Evolutionary conservation across 2,329 filamentous ascomycete genomes (phyloP).

Genomic region (Orbilia javanica): DNA sequence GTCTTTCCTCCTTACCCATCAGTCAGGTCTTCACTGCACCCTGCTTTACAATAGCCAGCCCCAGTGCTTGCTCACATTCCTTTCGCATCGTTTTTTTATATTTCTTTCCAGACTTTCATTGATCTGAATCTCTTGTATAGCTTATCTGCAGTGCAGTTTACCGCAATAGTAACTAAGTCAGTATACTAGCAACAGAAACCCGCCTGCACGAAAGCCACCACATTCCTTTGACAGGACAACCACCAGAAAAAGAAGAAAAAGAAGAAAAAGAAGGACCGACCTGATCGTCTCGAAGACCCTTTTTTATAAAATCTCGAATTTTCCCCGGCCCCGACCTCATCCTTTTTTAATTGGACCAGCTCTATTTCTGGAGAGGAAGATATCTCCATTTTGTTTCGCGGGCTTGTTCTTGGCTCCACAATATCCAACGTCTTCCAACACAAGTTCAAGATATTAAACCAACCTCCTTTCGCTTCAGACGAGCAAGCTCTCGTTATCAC

Average conservation of each 20-base stretch:
- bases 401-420: conserved; percentile 19
- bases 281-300: conserved; percentile 11
- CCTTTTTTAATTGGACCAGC: not conserved
- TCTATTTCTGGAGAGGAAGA: conserved; percentile 21
- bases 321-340: conserved; percentile 7
- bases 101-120: conserved; percentile 12
- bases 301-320: not conserved
- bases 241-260: not conserved
- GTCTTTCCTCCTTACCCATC: conserved; percentile 43
- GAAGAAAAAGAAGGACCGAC: not conserved
- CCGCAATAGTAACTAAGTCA: conserved; percentile 8
- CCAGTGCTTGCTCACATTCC: conserved; percentile 50
- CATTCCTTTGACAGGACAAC: conserved; percentile 58
- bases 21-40: conserved; percentile 46
- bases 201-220: conserved; percentile 17
- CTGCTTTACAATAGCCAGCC: conserved; percentile 19
- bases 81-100: conserved; percentile 28
- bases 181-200: conserved; percentile 32
- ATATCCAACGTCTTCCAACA: conserved; percentile 46
- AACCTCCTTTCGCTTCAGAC: conserved; percentile 6
- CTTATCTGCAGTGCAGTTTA: conserved; percentile 30
- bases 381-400: conserved; percentile 36
- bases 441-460: conserved; percentile 24
- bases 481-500: conserved; percentile 52
- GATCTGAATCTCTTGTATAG: not conserved